Evolutionary conservation across 164 flowering plant species (phyloP), one percentile per base, ranked within the genome.

Genomic region (Aristolochia californica): DNA sequence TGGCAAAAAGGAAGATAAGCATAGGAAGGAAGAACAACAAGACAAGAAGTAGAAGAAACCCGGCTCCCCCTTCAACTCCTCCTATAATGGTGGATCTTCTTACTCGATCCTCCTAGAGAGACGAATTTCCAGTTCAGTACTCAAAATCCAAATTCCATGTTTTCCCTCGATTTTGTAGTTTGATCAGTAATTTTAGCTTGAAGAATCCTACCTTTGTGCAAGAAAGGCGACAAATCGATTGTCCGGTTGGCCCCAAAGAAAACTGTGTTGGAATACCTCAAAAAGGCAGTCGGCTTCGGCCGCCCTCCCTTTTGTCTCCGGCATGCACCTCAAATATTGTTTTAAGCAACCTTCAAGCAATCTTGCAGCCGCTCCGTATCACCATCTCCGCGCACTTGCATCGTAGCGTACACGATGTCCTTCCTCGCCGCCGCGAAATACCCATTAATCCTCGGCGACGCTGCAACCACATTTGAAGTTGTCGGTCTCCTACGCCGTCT

Each of bases 271-370:
- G 91, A 84, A 53, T 80, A 84, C 62, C 91, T 68, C 27, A 84
- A 1, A 43, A 82, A 84, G n/a, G 45, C 91, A 84, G 2, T 80
- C 87, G 1, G 79, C 78, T 68, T 80, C 78, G 28, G 76, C 25
- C 15, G 84, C 80, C 58, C 82, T 62, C 11, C 78, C 85, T 16
- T 66, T 63, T 1, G 71, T 20, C 48, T 62, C 59, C 12, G 83
- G 83, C 24, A 63, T 62, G 57, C 87, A 84, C n/a, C 25, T 27
- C 25, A 23, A 16, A 78, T 65, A 52, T 75, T 81, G 3, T 1
- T 26, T 8, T 59, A 56, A 2, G 80, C 91, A 17, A 65, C 71
- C 0, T 22, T 60, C 70, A 84, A 70, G 73, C 91, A 84, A 17
- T 62, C 69, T 16, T 61, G 47, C 91, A 84, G 5, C 77, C 78